Evolutionary conservation across 768 basidiomycete genomes (phyloP).

Genomic region (Phaeotremella skinneri): DNA sequence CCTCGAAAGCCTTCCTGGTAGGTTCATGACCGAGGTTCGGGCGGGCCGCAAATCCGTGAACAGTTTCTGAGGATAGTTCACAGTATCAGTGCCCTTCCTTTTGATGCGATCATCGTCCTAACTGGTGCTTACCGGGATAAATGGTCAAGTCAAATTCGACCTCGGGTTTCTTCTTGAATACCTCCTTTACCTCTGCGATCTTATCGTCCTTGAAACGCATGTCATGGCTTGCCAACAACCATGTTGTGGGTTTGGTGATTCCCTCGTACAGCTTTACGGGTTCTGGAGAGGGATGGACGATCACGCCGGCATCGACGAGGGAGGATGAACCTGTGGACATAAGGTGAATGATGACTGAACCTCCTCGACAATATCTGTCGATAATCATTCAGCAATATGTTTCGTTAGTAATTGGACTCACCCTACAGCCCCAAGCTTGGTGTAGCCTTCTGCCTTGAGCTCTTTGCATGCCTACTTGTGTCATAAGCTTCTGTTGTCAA

Average conservation of each 20-base stretch:
- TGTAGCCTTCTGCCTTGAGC: slow-evolving; percentile 30
- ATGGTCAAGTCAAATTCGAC: slow-evolving; percentile 19
- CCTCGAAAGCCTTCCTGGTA: slow-evolving; percentile 61
- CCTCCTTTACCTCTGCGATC: slow-evolving; percentile 23
- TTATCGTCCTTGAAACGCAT: slow-evolving; percentile 25
- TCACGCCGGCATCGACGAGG: slow-evolving; percentile 26
- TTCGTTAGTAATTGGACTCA: slow-evolving; percentile 3
- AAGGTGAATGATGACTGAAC: slow-evolving; percentile 29
- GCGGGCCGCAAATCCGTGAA: slow-evolving; percentile 65
- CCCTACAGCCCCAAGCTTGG: slow-evolving; percentile 28
- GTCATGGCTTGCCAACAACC: slow-evolving; percentile 34
- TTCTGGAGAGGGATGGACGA: slow-evolving; percentile 33
- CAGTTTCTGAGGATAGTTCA: slow-evolving; percentile 51
- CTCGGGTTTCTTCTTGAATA: slow-evolving; percentile 20
- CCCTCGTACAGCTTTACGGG: slow-evolving; percentile 4
- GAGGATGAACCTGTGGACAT: slow-evolving; percentile 15
- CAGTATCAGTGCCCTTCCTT: background rate
- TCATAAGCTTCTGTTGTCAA: background rate
- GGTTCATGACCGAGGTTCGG: slow-evolving; percentile 59
- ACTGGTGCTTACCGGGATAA: slow-evolving; percentile 24
- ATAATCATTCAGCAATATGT: too few species aligned
- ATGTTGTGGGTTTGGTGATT: slow-evolving; percentile 23
- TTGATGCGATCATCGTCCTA: background rate
- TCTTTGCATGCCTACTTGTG: slow-evolving; percentile 24
- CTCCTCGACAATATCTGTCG: slow-evolving; percentile 32